Conservation (phyloP, 2,329 filamentous ascomycete species). For the Aspergillus fumigatiaffinis region DNA sequence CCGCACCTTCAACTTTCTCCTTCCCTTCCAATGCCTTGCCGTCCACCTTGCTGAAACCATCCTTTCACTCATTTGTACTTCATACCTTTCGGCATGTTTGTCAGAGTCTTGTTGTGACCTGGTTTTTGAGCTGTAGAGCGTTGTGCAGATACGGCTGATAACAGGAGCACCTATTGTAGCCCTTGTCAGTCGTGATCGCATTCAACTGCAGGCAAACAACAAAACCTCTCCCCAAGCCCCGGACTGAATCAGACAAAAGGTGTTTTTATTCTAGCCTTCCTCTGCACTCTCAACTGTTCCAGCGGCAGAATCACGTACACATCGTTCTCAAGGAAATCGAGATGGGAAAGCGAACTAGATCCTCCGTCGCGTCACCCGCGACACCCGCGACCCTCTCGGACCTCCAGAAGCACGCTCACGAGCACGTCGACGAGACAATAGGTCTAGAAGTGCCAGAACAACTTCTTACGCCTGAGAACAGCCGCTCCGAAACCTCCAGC, state of each 20-base stretch:
- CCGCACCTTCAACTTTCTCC: neutral
- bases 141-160: conserved; percentile 6
- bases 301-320: conserved; percentile 8
- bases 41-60: neutral
- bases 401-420: conserved; percentile 22
- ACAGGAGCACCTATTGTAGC: conserved; percentile 1
- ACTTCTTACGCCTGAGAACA: conserved; percentile 42
- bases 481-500: conserved; percentile 42
- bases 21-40: neutral
- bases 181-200: conserved; percentile 2
- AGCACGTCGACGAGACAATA: conserved; percentile 28
- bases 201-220: conserved; percentile 2
- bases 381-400: conserved; percentile 27
- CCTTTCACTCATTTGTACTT: neutral
- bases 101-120: neutral
- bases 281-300: neutral
- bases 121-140: neutral
- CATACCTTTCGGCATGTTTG: neutral
- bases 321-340: conserved; percentile 1
- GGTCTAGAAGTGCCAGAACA: conserved; percentile 35
- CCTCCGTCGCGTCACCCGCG: conserved; percentile 29
- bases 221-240: neutral
- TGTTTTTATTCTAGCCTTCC: neutral
- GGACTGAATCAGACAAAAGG: neutral
- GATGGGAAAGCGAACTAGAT: conserved; percentile 28